Evolutionary conservation across 208 protist species (phyloP), one percentile per base, ranked within the genome.

Genomic region (Leishmania tarentolae): DNA sequence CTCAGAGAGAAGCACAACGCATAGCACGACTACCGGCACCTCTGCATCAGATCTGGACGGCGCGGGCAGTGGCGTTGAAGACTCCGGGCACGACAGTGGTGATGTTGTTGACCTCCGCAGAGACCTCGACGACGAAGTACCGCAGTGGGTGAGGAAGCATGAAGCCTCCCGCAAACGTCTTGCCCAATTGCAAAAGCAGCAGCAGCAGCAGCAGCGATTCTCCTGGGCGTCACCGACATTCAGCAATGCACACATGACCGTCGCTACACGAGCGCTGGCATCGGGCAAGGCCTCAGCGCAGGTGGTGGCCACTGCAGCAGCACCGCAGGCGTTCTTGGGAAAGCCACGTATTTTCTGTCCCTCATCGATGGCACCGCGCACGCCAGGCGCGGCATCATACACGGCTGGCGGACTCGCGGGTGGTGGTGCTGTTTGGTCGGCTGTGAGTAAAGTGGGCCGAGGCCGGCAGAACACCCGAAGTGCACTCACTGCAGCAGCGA

Each of bases 81-180:
- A 73, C 65, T 42, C 7, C 3, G 31, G 35, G 19, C 46, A 80
- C 42, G 50, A 15, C 35, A 44, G 31, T 31, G 50, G 8, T 1
- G 56, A 40, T 11, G 61, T 42, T 8, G 40, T 78, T 31, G 75
- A 80, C 31, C 46, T 83, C 68, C 42, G 61, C 57, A 47, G 53
- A 1, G 79, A 81, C 59, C 24, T 83, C 57, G 70, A 87, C 44
- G 83, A 83, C 47, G 83, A 83, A 9, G 84, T 87, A 11, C 80
- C 75, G 24, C 79, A 31, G 71, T 83, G 81, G 84, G 69, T 85
- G 28, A 63, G 66, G 13, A 77, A 83, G 50, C 76, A 78, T 28
- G 71, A 80, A 40, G 76, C 63, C 56, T n/a, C 72, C 47, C 52
- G 66, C 28, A 71, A 80, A 15, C 68, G 68, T 35, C 81, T 75